Evolutionary conservation across 495 filamentous ascomycete genomes (phyloP).

Genomic region (Chaetomium cochliodes): DNA sequence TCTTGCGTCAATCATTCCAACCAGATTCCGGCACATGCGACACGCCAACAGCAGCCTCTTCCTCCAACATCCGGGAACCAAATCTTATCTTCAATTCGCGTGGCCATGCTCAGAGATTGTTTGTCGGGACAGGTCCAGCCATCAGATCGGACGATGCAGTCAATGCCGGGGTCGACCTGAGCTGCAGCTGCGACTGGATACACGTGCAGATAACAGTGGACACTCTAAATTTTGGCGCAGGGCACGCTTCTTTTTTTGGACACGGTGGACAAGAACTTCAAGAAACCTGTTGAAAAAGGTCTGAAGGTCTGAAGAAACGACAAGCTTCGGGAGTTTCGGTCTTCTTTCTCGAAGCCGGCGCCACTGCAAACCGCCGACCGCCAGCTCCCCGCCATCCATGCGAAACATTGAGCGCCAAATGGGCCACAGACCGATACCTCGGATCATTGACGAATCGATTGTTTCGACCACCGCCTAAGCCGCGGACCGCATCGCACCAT

Average conservation of each 20-base stretch:
- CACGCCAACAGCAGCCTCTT: neutral
- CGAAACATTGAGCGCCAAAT: conserved; percentile 12
- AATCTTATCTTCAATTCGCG: conserved; percentile 1
- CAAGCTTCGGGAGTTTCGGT: neutral
- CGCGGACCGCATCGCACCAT: conserved; percentile 6
- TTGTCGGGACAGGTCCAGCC: neutral
- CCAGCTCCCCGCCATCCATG: neutral
- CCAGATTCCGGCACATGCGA: neutral
- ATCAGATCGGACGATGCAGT: conserved; percentile 14
- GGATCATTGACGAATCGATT: conserved; percentile 13
- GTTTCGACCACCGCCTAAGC: neutral
- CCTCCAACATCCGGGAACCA: neutral
- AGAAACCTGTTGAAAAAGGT: neutral
- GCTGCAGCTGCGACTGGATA: conserved; percentile 23
- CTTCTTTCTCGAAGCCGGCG: neutral
- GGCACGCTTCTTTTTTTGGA: conserved; percentile 19
- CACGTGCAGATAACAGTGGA: conserved; percentile 32
- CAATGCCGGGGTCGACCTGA: conserved; percentile 6
- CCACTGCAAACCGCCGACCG: neutral
- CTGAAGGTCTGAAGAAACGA: neutral
- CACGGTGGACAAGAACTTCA: conserved; percentile 17
- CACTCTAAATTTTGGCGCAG: conserved; percentile 20
- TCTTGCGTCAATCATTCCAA: conserved; percentile 17
- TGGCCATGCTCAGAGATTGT: conserved; percentile 1
- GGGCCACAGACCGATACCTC: conserved; percentile 9